phyloP scores from a whole-genome alignment of 495 filamentous ascomycete species.

The Pseudomonodictys pantanalensis region DNA sequence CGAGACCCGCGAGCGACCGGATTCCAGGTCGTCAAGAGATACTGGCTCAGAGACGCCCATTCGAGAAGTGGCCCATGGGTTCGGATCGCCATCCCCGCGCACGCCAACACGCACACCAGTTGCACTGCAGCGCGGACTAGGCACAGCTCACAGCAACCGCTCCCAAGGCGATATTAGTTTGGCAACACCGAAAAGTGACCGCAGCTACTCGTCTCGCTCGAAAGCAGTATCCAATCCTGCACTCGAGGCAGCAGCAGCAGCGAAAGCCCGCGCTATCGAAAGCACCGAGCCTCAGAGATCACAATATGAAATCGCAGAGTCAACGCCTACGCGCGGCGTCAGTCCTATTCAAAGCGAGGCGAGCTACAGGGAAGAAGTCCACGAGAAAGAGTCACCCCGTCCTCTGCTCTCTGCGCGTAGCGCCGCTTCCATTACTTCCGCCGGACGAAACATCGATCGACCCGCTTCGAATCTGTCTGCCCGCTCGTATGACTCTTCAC shows the following conservation, averaged over 20 bases:
- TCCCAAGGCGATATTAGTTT: slow-evolving; percentile 56
- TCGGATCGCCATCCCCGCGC: slow-evolving; percentile 52
- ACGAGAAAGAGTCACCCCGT: slow-evolving; percentile 37
- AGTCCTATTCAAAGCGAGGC: slow-evolving; percentile 90
- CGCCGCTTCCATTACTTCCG: slow-evolving; percentile 27
- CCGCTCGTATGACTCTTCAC: slow-evolving; percentile 36
- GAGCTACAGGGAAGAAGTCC: slow-evolving; percentile 60
- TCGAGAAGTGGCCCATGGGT: slow-evolving; percentile 56
- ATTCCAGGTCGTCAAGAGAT: slow-evolving; percentile 51
- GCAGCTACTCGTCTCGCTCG: slow-evolving; percentile 45
- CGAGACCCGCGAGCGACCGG: slow-evolving; percentile 53
- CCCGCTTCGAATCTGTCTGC: slow-evolving; percentile 28
- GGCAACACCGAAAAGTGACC: slow-evolving; percentile 50
- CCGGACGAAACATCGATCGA: slow-evolving; percentile 11
- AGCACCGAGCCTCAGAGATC: slow-evolving; percentile 32
- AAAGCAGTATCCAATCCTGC: slow-evolving; percentile 43
- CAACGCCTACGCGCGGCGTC: slow-evolving; percentile 53
- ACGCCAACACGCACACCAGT: slow-evolving; percentile 55
- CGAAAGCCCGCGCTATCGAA: slow-evolving; percentile 33
- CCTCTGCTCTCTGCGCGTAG: slow-evolving; percentile 25
- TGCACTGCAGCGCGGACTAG: slow-evolving; percentile 49
- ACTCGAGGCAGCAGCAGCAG: slow-evolving; percentile 40
- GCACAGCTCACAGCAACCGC: slow-evolving; percentile 57
- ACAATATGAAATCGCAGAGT: slow-evolving; percentile 42
- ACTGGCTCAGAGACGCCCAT: slow-evolving; percentile 51